A percentile compares a stretch with the other conserved stretches of the same genome.
Conservation (phyloP, 345 rosid genomes). For the Citropsis articulata region DNA sequence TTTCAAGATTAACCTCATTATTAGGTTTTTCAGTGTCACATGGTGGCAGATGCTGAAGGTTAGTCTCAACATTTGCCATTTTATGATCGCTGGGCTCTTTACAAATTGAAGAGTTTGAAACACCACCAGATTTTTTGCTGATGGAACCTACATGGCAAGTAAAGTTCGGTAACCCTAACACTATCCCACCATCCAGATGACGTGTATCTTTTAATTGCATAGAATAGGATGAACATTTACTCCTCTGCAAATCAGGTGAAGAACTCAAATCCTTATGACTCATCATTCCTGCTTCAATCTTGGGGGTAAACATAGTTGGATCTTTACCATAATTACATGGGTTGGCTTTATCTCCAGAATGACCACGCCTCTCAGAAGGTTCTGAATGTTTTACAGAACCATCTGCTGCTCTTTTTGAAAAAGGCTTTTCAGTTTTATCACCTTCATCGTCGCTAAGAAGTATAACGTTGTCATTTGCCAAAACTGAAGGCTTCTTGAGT, state of each 20-base stretch:
- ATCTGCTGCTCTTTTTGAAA: conserved; percentile 31
- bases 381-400: conserved; percentile 17
- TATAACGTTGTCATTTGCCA: conserved; percentile 44
- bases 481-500: conserved; percentile 34
- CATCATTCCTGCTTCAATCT: conserved; percentile 22
- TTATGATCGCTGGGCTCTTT: conserved; percentile 24
- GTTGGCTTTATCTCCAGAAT: conserved; percentile 28
- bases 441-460: conserved; percentile 84
- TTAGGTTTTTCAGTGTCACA: conserved; percentile 30
- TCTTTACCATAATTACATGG: conserved; percentile 21
- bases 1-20: conserved; percentile 44
- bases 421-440: conserved; percentile 43
- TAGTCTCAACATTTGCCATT: conserved; percentile 24
- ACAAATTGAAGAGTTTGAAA: conserved; percentile 29
- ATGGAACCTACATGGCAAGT: conserved; percentile 25
- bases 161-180: conserved; percentile 25
- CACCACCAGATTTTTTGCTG: conserved; percentile 29
- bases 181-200: conserved; percentile 31
- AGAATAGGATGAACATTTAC: conserved; percentile 28
- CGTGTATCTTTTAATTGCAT: conserved; percentile 28
- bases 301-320: conserved; percentile 16
- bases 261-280: conserved; percentile 30
- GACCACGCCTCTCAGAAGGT: conserved; percentile 31
- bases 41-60: conserved; percentile 22
- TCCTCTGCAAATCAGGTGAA: conserved; percentile 30